Base-by-base conservation (phyloP, 2,329 filamentous ascomycete species). In the Dryadomyces quercivorus region DNA sequence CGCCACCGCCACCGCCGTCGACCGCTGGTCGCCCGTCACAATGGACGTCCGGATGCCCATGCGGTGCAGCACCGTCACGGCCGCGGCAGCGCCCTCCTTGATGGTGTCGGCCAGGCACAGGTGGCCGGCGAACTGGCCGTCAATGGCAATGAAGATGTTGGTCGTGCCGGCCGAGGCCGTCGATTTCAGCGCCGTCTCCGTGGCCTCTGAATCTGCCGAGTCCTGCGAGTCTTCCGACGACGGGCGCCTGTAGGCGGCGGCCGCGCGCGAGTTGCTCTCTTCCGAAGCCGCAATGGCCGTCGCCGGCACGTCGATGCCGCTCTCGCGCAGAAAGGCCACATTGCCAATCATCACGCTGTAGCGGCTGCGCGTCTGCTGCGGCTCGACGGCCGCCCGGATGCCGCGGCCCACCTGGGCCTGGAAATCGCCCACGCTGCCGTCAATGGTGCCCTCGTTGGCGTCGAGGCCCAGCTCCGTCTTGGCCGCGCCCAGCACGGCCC, bases 21-120 rank as follows among this genome's bases (percentile, higher is more conserved):
- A 81, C 43, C 80, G 80, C 63, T 95, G 90, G 69, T 98, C 93
- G 56, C 93, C 93, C 0, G 93, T 98, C 10, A 98, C 88, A 61
- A 98, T 90, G 50, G 90, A 89, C 12, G 88, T 88, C 62, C 85
- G 85, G 68, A 97, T 85, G 21, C 86, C 85, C 81, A 97, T 89
- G 58, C 80, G 81, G 66, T 87, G 82, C 44, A 98, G 79, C 3
- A 92, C 91, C 9, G 85, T 74, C 56, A 98, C 84, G 9, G 88
- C 80, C 10, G 88, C 88, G 5, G 81, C 79, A 0, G 93, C 91
- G 21, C 87, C 89, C 10, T 88, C 82, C 68, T 98, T 98, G 69
- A 98, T 84, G 1, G 86, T 92, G 67, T 98, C 93, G 5, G 88
- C 84, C 21, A 98, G 82, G 61, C 84, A 86, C 53, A 97, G 77